Base-by-base conservation (phyloP, 1,284 basidiomycete species). In the Malassezia equina region DNA sequence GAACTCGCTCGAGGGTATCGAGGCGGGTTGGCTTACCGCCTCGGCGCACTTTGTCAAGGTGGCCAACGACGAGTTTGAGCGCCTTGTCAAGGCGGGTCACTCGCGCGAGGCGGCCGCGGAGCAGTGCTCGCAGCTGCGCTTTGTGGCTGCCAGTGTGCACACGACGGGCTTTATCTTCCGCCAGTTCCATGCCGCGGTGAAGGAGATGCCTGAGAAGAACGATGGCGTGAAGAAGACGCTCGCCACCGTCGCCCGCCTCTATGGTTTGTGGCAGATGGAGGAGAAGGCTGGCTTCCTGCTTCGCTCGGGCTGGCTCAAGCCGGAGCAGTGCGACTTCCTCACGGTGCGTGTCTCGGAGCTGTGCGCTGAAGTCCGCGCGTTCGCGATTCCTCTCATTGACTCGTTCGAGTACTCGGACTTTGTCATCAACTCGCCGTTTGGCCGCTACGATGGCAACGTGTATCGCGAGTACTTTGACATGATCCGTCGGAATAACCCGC, bases 351-450 rank as follows among this genome's bases (percentile, higher is more conserved):
- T 81, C 9, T 78, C 78, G 52, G 74, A 73, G 24, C 73, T 79
- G 42, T 81, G 80, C 63, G 72, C 75, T 31, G 73, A 77, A 51
- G 68, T 79, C 44, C 74, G 80, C 39, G 68, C 69, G 50, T 76
- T 77, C 40, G 79, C 80, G 39, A 66, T 74, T 45, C 78, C 79
- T 9, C 73, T 81, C 33, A 70, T 80, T 56, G 80, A 81, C 72
- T 73, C 78, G 31, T 81, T 81, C 64, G 77, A 77, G 12, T 76
- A 79, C 29, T 76, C 76, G 41, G 80, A 81, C 70, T 80, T 81
- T 73, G 78, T 81, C 54, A 75, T 81, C 75, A 81, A 81, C 75
- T 79, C 79, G 44, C 80, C 80, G 24, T 76, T 81, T 29, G 80
- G 69, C 23, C 56, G 65, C 32, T 62, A 64, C 55, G 65, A 69